phyloP scores from a whole-genome alignment of 2,329 filamentous ascomycete species.

The Nothophoma quercina region DNA sequence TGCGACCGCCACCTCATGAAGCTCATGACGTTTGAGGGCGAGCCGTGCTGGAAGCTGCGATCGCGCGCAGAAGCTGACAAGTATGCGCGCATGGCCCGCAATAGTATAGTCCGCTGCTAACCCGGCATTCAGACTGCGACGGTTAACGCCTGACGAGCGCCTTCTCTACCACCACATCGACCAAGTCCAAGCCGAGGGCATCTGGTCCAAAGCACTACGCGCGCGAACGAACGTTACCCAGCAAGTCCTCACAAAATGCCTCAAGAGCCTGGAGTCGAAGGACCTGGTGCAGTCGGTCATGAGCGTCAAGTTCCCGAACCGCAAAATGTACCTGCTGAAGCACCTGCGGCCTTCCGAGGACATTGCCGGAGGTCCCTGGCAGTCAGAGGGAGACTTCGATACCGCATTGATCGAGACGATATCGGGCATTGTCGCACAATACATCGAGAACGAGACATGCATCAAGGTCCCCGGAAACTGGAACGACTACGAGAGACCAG shows the following conservation, averaged over 20 bases:
- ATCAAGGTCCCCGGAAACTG: conserved; percentile 60
- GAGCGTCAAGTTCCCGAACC: conserved; percentile 86
- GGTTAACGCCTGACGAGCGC: conserved; percentile 72
- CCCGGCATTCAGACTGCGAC: conserved; percentile 43
- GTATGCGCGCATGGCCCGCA: conserved; percentile 26
- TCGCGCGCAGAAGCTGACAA: conserved; percentile 47
- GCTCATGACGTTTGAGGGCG: conserved; percentile 46
- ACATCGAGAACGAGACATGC: conserved; percentile 76
- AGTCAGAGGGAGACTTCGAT: conserved; percentile 89
- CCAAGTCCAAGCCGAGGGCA: conserved; percentile 80
- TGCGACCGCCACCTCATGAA: conserved; percentile 49
- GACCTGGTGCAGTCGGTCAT: conserved; percentile 88
- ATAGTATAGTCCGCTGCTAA: conserved; percentile 15
- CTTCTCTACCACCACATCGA: conserved; percentile 92
- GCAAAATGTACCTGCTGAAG: conserved; percentile 96
- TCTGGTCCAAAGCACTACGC: conserved; percentile 90
- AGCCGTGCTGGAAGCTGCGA: conserved; percentile 49
- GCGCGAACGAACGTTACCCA: conserved; percentile 83
- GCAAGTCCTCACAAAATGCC: conserved; percentile 77
- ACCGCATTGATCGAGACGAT: conserved; percentile 84
- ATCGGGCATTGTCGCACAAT: conserved; percentile 75
- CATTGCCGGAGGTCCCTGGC: conserved; percentile 93
- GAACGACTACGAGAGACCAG: conserved; percentile 52
- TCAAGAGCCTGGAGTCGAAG: conserved; percentile 84
- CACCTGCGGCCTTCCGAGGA: conserved; percentile 85